A percentile compares a stretch with the other conserved stretches of the same genome.
These are phyloP conservation scores for Leishmania arabica DNA, from an alignment of 208 protist species.

Conservation along the genomic window DNA sequence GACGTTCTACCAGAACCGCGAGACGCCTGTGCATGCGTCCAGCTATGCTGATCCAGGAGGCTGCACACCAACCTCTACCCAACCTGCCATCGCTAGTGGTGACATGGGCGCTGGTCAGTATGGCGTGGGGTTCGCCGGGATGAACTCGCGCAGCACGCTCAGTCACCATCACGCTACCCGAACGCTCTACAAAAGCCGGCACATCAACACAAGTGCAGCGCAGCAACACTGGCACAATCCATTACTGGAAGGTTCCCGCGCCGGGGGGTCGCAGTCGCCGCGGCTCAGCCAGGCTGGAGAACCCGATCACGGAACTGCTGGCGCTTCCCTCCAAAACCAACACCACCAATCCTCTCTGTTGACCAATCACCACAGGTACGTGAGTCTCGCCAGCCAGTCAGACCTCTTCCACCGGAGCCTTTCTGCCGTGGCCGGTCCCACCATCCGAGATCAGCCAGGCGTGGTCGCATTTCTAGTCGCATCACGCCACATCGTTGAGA, in stretches of 20 bases:
- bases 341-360: background rate
- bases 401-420: background rate
- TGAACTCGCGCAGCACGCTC: background rate
- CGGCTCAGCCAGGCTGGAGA: background rate
- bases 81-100: background rate
- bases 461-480: slow-evolving; percentile 25
- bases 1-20: background rate
- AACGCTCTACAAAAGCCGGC: slow-evolving; percentile 10
- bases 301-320: background rate
- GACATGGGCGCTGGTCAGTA: background rate
- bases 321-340: background rate
- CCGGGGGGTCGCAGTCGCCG: background rate
- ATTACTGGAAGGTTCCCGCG: background rate
- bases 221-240: background rate
- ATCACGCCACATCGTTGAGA: slow-evolving; percentile 16
- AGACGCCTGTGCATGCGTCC: background rate
- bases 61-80: background rate
- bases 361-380: background rate
- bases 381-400: background rate
- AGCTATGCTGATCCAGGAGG: background rate
- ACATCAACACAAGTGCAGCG: background rate
- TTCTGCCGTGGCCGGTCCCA: background rate
- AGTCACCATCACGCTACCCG: background rate
- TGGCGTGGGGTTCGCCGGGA: background rate
- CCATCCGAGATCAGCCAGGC: slow-evolving; percentile 22